phyloP scores from a whole-genome alignment of 352 stramenopile species.

The Phytophthora lateralis region DNA sequence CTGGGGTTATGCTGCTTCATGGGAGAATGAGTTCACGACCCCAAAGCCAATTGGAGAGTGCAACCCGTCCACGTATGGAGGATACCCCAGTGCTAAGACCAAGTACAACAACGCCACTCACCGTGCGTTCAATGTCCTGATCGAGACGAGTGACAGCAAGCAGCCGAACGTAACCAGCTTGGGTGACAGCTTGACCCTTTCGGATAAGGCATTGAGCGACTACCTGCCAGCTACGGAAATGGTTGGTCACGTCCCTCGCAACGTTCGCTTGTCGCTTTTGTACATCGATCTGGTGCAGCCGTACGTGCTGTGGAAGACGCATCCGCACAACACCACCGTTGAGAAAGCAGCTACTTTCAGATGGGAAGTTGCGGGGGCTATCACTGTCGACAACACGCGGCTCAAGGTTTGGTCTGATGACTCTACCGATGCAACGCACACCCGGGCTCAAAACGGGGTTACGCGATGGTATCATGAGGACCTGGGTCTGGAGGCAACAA shows the following conservation, averaged over 20 bases:
- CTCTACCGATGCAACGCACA: constrained; percentile 37
- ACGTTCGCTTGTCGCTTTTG: constrained; percentile 91
- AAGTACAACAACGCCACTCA: constrained; percentile 91
- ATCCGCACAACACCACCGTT: constrained; percentile 18
- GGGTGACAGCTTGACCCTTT: constrained; percentile 62
- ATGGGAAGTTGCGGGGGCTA: constrained; percentile 65
- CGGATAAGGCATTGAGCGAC: constrained; percentile 49
- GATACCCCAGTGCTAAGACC: constrained; percentile 88
- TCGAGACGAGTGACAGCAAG: constrained; percentile 94
- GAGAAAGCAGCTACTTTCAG: constrained; percentile 32
- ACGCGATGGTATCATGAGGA: constrained; percentile 73
- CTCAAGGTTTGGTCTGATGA: constrained; percentile 46
- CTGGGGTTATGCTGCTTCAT: constrained; percentile 92
- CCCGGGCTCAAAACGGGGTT: constrained; percentile 44
- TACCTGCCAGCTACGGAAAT: constrained; percentile 46
- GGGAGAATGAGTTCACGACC: constrained; percentile 66
- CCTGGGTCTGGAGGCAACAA: constrained; percentile 32
- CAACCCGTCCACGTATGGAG: constrained; percentile 82
- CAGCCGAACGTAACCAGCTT: constrained; percentile 65
- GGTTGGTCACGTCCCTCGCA: constrained; percentile 93
- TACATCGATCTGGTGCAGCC: constrained; percentile 94
- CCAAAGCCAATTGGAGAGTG: constrained; percentile 68
- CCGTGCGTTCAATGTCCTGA: constrained; percentile 93
- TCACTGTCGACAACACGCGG: constrained; percentile 66
- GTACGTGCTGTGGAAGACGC: constrained; percentile 77